Evolutionary conservation across 495 filamentous ascomycete species (phyloP), one percentile per base, ranked within the genome.

Genomic region (Penicillium crystallinum): DNA sequence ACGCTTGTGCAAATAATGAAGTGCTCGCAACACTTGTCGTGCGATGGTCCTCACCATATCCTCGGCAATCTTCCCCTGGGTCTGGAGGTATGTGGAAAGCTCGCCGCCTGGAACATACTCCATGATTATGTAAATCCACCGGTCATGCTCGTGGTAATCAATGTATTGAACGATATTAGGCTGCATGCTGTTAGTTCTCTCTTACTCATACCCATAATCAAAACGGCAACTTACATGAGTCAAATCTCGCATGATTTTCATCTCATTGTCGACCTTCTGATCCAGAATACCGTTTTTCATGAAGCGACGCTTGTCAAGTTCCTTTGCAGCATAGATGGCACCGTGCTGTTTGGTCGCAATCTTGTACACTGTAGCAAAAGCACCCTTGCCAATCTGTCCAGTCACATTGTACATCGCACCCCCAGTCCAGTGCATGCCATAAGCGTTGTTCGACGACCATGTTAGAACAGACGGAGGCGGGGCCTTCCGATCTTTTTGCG

Each of bases 61-160:
- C 63, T 98, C 95, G 0, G 73, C 64, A 43, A 97, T 80, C 2
- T 74, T 69, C 1, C 80, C 79, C 31, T 83, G 59, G 1, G 75
- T 70, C 17, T 74, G 64, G 19, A 96, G 74, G 52, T 88, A 84
- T 23, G 78, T 80, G 12, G 84, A 85, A n/a, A 98, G 72, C 63
- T 97, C 93, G 22, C 93, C 93, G 27, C 79, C 79, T 21, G 81
- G 78, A n/a, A 97, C 81, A 62, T 80, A 95, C 59, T 98, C 93
- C 95, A 98, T 97, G 64, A 96, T 87, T 65, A 97, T 95, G 61
- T 95, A 92, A 12, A 96, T 79, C 61, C 89, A 81, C 21, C 83
- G 72, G 4, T 82, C 77, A 64, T 86, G 82, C 55, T 96, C 89
- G 48, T 90, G 77, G 62, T 91, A 85, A 51, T 93, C 88, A 44